phyloP scores from a whole-genome alignment of 176 grass and related monocot genomes.

The Oryza australiensis region DNA sequence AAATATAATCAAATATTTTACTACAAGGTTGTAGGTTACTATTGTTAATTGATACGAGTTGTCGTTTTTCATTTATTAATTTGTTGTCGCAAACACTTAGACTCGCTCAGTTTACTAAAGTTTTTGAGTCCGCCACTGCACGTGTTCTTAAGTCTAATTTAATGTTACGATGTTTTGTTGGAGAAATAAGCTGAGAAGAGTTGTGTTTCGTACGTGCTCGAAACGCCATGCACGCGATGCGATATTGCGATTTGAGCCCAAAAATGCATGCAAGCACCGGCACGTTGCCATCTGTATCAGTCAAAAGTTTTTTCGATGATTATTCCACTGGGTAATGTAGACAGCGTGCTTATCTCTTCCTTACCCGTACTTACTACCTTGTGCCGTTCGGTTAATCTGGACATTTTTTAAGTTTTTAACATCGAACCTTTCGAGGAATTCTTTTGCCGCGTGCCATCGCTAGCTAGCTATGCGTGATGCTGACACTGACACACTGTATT shows the following conservation, averaged over 20 bases:
- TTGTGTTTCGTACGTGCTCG: background rate
- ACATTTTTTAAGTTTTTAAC: too few relatives aligned
- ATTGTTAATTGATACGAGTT: too few relatives aligned
- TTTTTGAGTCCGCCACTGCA: too few relatives aligned
- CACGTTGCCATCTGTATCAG: background rate
- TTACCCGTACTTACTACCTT: too few relatives aligned
- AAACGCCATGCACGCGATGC: background rate
- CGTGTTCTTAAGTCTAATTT: background rate
- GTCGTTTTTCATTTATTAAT: too few relatives aligned
- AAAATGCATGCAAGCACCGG: background rate
- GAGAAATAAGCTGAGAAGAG: background rate
- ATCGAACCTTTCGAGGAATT: background rate
- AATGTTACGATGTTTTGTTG: background rate
- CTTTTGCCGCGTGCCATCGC: background rate
- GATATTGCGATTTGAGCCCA: background rate
- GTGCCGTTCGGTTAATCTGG: background rate
- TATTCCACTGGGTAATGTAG: conserved; percentile 2
- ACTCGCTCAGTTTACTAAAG: too few relatives aligned
- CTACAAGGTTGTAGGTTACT: too few relatives aligned
- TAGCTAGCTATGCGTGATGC: background rate
- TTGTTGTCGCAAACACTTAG: too few relatives aligned
- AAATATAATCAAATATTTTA: too few relatives aligned
- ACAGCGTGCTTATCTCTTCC: conserved; percentile 23
- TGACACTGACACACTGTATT: background rate
- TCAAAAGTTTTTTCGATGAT: background rate